Base-by-base conservation (phyloP, 257 asterid genomes). In the Avicennia marina region DNA sequence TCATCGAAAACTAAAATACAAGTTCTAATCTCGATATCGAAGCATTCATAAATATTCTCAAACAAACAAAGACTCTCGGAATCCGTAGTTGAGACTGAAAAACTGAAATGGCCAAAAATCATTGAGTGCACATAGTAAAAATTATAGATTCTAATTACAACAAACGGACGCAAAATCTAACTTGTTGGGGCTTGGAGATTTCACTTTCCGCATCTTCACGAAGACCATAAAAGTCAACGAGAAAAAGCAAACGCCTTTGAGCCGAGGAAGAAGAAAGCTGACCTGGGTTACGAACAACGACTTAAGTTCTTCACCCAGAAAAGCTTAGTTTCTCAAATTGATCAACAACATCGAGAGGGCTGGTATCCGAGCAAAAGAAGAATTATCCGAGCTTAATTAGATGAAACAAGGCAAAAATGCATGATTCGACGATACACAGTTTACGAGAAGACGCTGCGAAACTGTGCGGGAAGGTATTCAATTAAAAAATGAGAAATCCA, bases 171-270 rank as follows among this genome's bases (percentile, higher is more conserved):
- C 27, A 20, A 27, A 19, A 18, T 26, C 26, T n/a, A 19, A 22
- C 39, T 25, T 51, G 7, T n/a, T 4, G 1, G 50, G 25, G 44
- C 11, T 48, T 48, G 7, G 26, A 13, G 3, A n/a, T 13, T 43
- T 51, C 4, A n/a, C 13, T 6, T 53, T 43, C 48, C 24, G 18
- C 6, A 42, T 11, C 31, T 1, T 21, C 17, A 32, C 53, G 22
- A 67, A 62, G 70, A 68, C 74, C 74, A 53, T 62, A 63, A 46
- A 50, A 31, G 59, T 41, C 54, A 44, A 65, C 48, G 16, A 21
- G 11, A 8, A 17, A 41, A 19, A 58, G 18, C 20, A 17, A 46
- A 12, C 20, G 9, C 3, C 29, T 50, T 40, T 8, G 26, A 48
- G 33, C 34, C 20, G 13, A 22, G 43, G 49, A 59, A 53, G n/a